These are phyloP conservation scores for Polyplosphaeria fusca DNA, from an alignment of 495 filamentous ascomycete genomes.

Conservation along the genomic window DNA sequence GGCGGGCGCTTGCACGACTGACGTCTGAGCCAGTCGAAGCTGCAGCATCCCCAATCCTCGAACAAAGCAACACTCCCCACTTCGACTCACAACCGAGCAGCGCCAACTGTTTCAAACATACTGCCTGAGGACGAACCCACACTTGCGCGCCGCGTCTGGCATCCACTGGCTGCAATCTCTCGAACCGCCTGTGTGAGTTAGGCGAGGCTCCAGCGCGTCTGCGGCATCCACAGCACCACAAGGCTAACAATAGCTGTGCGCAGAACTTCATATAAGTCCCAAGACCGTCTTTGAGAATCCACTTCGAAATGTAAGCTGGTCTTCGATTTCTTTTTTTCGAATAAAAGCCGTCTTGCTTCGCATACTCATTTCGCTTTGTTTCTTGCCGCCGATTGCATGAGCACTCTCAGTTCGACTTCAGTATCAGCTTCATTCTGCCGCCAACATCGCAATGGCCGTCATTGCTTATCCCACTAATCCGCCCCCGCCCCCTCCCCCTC, in stretches of 20 bases:
- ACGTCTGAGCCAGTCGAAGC: constrained; percentile 10
- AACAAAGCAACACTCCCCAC: constrained; percentile 9
- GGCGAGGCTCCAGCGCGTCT: constrained; percentile 5
- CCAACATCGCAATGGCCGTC: constrained; percentile 24
- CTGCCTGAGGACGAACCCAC: neutral
- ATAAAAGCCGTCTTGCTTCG: constrained; percentile 6
- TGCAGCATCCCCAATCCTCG: constrained; percentile 2
- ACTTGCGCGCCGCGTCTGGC: neutral
- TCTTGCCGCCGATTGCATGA: constrained; percentile 2
- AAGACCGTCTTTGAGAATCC: constrained; percentile 3
- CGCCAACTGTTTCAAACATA: constrained; percentile 28
- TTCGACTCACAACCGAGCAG: constrained; percentile 1
- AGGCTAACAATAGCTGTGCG: constrained; percentile 30
- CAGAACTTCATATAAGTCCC: constrained; percentile 30
- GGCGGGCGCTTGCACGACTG: constrained; percentile 23
- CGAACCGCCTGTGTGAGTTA: constrained; percentile 23
- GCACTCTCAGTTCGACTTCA: neutral
- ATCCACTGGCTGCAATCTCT: constrained; percentile 6
- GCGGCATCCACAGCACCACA: neutral
- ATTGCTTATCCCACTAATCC: constrained; percentile 29
- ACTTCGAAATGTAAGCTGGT: constrained; percentile 41
- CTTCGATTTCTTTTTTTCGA: constrained; percentile 29
- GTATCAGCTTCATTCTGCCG: constrained; percentile 7
- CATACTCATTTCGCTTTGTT: neutral
- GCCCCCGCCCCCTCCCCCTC: constrained; percentile 31